Conservation (phyloP, 768 basidiomycete species). For the Phanerochaete sordida region DNA sequence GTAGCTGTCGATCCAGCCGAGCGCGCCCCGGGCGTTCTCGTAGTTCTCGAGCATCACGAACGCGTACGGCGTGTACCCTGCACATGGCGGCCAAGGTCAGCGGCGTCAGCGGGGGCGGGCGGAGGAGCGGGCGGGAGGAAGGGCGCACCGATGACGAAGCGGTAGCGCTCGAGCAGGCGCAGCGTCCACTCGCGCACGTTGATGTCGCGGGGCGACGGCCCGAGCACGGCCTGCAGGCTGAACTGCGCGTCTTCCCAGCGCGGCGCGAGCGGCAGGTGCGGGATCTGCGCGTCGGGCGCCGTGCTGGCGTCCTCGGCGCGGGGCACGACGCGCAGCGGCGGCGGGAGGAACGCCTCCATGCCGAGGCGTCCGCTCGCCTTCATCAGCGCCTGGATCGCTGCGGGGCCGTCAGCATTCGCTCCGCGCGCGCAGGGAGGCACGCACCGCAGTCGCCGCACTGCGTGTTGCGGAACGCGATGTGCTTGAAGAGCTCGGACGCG, state of each 20-base stretch:
- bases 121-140: too few relatives aligned
- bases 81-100: too few relatives aligned
- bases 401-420: neutral
- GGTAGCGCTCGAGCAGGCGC: slow-evolving; percentile 15
- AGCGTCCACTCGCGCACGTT: slow-evolving; percentile 15
- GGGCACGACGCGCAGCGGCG: slow-evolving; percentile 3
- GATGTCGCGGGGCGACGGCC: neutral
- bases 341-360: slow-evolving; percentile 12
- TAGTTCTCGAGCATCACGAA: slow-evolving; percentile 13
- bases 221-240: slow-evolving; percentile 1
- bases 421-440: neutral
- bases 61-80: slow-evolving; percentile 10
- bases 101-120: too few relatives aligned
- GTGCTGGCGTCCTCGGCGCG: neutral
- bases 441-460: slow-evolving; percentile 35
- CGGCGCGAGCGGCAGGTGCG: slow-evolving; percentile 3
- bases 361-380: slow-evolving; percentile 11
- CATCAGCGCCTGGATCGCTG: slow-evolving; percentile 11
- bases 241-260: slow-evolving; percentile 13
- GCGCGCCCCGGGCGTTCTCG: slow-evolving; percentile 11
- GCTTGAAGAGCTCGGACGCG: slow-evolving; percentile 30
- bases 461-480: slow-evolving; percentile 28
- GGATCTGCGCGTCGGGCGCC: neutral
- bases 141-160: slow-evolving; percentile 12
- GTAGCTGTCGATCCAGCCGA: slow-evolving; percentile 14